Conservation (phyloP, 805 yeast genomes). For the Peterozyma toletana region DNA sequence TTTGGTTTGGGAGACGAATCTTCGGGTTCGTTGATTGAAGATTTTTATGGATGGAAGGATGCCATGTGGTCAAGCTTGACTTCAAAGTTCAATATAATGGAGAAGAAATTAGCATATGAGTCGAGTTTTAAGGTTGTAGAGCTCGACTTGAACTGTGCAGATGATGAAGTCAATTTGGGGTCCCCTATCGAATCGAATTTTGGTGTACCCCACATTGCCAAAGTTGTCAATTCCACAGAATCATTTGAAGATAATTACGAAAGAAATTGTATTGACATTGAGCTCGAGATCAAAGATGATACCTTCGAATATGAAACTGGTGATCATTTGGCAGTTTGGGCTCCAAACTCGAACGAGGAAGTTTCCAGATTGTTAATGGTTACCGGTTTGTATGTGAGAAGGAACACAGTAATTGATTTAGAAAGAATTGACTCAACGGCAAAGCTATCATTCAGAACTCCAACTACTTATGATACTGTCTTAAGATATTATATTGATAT, state of each 20-base stretch:
- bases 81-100: too few relatives aligned
- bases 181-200: too few relatives aligned
- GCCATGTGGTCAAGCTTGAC: too few relatives aligned
- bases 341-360: constrained; percentile 67
- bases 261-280: constrained; percentile 77
- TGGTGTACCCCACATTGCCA: constrained; percentile 58
- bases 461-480: constrained; percentile 73
- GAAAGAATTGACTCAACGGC: constrained; percentile 59
- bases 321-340: constrained; percentile 89
- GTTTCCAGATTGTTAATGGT: constrained; percentile 54
- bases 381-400: constrained; percentile 45
- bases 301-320: constrained; percentile 82
- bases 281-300: constrained; percentile 63
- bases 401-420: constrained; percentile 47
- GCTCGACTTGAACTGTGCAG: constrained; percentile 20
- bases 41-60: too few relatives aligned
- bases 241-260: constrained; percentile 42
- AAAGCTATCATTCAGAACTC: constrained; percentile 50
- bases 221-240: constrained; percentile 46
- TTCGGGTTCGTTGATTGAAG: too few relatives aligned
- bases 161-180: constrained; percentile 15
- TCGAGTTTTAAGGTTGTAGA: constrained; percentile 46
- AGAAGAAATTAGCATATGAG: constrained; percentile 32
- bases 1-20: too few relatives aligned
- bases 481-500: constrained; percentile 79